Evolutionary conservation across 345 rosid genomes (phyloP), one percentile per base, ranked within the genome.

Genomic region (Mallotus nudiflorus): DNA sequence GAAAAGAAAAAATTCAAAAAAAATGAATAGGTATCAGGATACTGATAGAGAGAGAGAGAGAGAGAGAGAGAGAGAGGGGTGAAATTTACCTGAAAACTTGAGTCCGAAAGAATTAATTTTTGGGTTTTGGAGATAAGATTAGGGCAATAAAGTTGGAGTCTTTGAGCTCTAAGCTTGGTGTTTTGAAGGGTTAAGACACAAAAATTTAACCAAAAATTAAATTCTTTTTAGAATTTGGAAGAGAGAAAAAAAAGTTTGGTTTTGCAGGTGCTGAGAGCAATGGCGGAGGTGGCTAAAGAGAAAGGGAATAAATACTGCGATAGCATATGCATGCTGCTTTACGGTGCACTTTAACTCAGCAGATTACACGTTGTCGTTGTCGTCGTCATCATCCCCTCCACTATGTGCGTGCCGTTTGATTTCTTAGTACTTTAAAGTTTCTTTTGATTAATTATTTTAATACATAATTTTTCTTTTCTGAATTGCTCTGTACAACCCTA

Each of bases 331-430:
- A 49, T 9, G 71, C 39, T 37, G 19, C 18, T 28, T 6, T 68
- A 68, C 28, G 54, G 27, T 56, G 50, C 42, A 65, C 28, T 40
- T 37, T 4, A 22, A n/a, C 50, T 20, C 15, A 22, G 60, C 35
- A 37, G 45, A 29, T 25, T 10, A 18, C 62, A 67, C 71, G 63
- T 55, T 63, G 42, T 19, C 53, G 55, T 24, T 25, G 13, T 20
- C 9, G 40, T 52, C 52, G 29, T 14, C 7, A 22, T 62, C 66
- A 19, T 15, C 66, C 35, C 66, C 31, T 15, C 66, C 35, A 44
- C 50, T 63, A 15, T 63, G 37, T 44, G 53, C 15, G 67, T 44
- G 37, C 52, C 67, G n/a, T n/a, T 63, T 25, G 6, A 44, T 63
- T 44, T 6, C 35, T 39, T 3, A 39, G 40, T 24, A 20, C 22